Percentiles rank a stretch among this genome's conserved stretches.
phyloP scores from a whole-genome alignment of 2,329 filamentous ascomycete genomes.

The Juglanconis sp. region DNA sequence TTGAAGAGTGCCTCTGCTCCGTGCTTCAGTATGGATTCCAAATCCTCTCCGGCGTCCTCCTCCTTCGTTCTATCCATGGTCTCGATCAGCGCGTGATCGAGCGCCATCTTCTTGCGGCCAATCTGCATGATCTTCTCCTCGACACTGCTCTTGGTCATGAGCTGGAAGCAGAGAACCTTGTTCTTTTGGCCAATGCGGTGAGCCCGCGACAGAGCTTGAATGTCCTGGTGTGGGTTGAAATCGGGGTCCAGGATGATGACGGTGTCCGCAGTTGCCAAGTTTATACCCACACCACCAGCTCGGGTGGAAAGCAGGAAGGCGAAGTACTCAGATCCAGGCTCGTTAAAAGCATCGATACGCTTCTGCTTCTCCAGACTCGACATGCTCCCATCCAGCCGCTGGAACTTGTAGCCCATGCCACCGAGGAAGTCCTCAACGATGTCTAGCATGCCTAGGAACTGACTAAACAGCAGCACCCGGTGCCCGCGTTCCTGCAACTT shows the following conservation, averaged over 20 bases:
- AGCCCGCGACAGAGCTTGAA: conserved; percentile 89
- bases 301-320: conserved; percentile 91
- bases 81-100: conserved; percentile 93
- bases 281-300: conserved; percentile 95
- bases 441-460: conserved; percentile 85
- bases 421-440: conserved; percentile 89
- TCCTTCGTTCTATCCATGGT: conserved; percentile 68
- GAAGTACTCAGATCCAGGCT: conserved; percentile 76
- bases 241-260: conserved; percentile 97
- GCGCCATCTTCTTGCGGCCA: conserved; percentile 90
- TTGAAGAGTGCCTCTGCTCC: conserved; percentile 85
- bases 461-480: conserved; percentile 90
- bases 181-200: conserved; percentile 96
- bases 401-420: conserved; percentile 68
- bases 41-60: conserved; percentile 73
- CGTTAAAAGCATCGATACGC: conserved; percentile 91
- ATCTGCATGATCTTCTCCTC: conserved; percentile 97
- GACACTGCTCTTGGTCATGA: conserved; percentile 83
- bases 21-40: conserved; percentile 84
- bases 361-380: conserved; percentile 85
- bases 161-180: conserved; percentile 91
- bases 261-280: conserved; percentile 92
- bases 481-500: conserved; percentile 83
- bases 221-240: conserved; percentile 97
- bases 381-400: conserved; percentile 82